A percentile compares a stretch with the other conserved stretches of the same genome.
Evolutionary conservation across 2,329 filamentous ascomycete species (phyloP).

Genomic region (Cercospora sesami): DNA sequence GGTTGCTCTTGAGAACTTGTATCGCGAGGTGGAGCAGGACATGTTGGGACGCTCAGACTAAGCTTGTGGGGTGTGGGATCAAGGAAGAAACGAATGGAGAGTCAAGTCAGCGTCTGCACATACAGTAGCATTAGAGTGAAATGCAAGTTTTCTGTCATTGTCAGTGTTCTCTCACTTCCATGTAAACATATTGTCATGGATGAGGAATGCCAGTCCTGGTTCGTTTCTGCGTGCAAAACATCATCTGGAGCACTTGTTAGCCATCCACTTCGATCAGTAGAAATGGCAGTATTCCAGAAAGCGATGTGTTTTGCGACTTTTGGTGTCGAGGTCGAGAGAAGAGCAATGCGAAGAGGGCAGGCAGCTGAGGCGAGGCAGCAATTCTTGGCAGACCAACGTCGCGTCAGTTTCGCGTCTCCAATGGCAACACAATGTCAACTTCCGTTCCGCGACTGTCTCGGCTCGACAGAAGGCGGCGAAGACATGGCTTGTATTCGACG

Average conservation of each 20-base stretch:
- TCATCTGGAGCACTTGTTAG: background rate
- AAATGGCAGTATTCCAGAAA: background rate
- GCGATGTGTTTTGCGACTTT: background rate
- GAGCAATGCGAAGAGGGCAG: background rate
- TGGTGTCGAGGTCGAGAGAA: background rate
- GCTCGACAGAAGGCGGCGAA: background rate
- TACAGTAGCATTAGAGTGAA: background rate
- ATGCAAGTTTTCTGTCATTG: background rate
- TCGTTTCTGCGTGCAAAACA: background rate
- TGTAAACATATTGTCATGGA: background rate
- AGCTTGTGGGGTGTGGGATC: background rate
- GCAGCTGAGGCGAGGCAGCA: background rate
- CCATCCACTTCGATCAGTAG: background rate
- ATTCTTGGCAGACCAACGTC: background rate
- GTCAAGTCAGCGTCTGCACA: background rate
- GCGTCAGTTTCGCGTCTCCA: constrained; percentile 3
- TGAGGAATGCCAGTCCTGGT: background rate
- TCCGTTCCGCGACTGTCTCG: background rate
- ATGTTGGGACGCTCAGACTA: background rate
- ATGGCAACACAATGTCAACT: background rate
- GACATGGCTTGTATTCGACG: constrained; percentile 4
- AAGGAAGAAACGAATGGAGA: background rate
- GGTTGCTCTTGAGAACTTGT: background rate
- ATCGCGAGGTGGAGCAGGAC: background rate
- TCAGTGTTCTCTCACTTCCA: background rate